Base-by-base conservation (phyloP, 192 early-diverging fungal genomes). In the Coemansia sp. region DNA sequence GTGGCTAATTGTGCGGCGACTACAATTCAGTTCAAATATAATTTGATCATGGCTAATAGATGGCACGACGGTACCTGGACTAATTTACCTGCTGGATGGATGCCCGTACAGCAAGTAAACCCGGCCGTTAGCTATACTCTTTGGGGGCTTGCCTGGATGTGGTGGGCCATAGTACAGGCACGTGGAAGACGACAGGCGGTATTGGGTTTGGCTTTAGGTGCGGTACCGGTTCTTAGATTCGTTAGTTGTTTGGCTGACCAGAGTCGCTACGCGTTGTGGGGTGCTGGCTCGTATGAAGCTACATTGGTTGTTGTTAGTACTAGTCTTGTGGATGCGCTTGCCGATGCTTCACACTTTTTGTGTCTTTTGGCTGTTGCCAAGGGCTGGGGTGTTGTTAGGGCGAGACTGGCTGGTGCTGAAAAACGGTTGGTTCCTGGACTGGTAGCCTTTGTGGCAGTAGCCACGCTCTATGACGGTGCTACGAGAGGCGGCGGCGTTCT, bases 21-120 rank as follows among this genome's bases (percentile, higher is more conserved):
- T 10, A 73, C 78, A 26, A 70, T 81, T n/a, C 78, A 81, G 68
- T 81, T 81, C 78, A 81, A 81, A 35, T 81, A 81, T 49, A 81
- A 81, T 40, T 65, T 81, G 67, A 76, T 81, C 11, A 81, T 81
- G 78, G 78, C 78, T 14, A 81, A 81, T 58, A 67, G 74, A 46
- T 73, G 78, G 74, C 63, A 26, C 69, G 71, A 76, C 64, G 78
- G 78, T 4, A 59, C 55, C 11, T 81, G 78, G 78, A 81, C 78
- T 0, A 81, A 81, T 38, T 38, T 81, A 40, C 70, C 74, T 17
- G 78, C 78, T 11, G 78, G 78, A 0, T 81, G 78, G 78, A 81
- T 81, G 73, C 78, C 78, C 10, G 70, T 76, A 50, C 74, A 81
- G 60, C 67, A 62, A 30, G 69, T 75, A 39, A 73, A 69, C 26